These are phyloP conservation scores for Cryoendolithus antarcticus DNA, from an alignment of 2,329 filamentous ascomycete species.

Conservation along the genomic window DNA sequence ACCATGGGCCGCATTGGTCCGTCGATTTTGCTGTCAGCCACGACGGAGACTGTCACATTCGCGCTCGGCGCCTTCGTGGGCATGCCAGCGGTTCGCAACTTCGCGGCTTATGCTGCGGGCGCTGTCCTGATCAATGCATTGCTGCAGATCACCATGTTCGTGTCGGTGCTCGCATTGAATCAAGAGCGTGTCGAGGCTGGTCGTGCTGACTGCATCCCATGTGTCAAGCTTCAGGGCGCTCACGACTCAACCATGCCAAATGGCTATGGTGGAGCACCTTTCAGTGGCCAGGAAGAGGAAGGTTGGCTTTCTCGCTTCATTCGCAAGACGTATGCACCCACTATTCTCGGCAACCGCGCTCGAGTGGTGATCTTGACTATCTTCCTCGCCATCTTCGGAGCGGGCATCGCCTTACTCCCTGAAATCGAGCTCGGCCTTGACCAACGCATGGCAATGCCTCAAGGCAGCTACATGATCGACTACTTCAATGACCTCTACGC, in stretches of 20 bases:
- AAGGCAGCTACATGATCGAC: conserved; percentile 84
- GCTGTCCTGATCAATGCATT: conserved; percentile 94
- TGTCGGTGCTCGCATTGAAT: conserved; percentile 82
- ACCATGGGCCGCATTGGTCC: conserved; percentile 78
- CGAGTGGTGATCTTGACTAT: conserved; percentile 65
- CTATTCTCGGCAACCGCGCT: conserved; percentile 64
- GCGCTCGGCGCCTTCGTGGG: conserved; percentile 85
- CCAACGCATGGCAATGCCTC: conserved; percentile 86
- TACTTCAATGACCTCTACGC: conserved; percentile 95
- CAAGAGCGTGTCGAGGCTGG: conserved; percentile 80
- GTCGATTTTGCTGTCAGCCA: conserved; percentile 88
- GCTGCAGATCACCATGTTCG: conserved; percentile 94
- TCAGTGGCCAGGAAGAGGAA: conserved; percentile 65
- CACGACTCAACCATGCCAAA: conserved; percentile 52
- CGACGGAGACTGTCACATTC: conserved; percentile 89
- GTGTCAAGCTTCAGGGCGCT: conserved; percentile 65
- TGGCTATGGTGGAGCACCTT: conserved; percentile 48
- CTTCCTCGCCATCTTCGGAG: conserved; percentile 80
- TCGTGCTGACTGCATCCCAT: conserved; percentile 85
- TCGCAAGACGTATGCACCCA: conserved; percentile 75
- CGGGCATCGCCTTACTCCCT: conserved; percentile 75
- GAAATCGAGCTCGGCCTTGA: conserved; percentile 78
- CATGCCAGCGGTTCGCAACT: conserved; percentile 96
- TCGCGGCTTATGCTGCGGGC: conserved; percentile 89
- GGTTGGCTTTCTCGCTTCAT: conserved; percentile 80